phyloP scores from a whole-genome alignment of 2,329 filamentous ascomycete species.

The Lasiodiplodia hormozganensis region DNA sequence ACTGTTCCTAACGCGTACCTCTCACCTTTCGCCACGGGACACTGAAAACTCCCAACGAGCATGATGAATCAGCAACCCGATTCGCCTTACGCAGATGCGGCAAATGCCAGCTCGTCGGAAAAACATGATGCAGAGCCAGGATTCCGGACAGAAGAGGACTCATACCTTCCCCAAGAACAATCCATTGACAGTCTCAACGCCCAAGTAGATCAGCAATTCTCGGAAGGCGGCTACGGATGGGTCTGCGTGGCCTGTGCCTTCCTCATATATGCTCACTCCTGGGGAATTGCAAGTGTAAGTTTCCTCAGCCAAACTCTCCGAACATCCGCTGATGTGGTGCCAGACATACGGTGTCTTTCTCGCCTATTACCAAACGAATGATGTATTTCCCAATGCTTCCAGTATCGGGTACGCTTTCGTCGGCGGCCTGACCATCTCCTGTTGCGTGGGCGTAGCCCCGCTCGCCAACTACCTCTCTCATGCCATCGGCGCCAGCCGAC shows the following conservation, averaged over 20 bases:
- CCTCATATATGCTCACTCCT: conserved; percentile 41
- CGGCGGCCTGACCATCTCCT: conserved; percentile 42
- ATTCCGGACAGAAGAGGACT: background rate
- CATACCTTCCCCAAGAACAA: background rate
- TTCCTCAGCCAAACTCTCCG: background rate
- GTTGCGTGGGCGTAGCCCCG: conserved; percentile 38
- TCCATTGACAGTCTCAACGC: background rate
- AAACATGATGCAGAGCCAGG: background rate
- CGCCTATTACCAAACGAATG: conserved; percentile 6
- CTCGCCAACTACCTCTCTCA: conserved; percentile 32
- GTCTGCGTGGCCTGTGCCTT: conserved; percentile 38
- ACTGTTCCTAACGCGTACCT: background rate
- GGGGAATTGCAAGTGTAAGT: conserved; percentile 38
- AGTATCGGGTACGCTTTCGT: conserved; percentile 44
- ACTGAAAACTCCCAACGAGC: background rate
- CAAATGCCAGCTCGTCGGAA: background rate
- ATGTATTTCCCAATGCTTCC: conserved; percentile 32
- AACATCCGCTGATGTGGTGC: conserved; percentile 11
- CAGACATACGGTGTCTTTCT: conserved; percentile 29
- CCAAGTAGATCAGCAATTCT: conserved; percentile 15
- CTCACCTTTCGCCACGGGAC: background rate
- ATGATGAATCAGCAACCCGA: background rate
- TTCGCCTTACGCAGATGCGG: background rate
- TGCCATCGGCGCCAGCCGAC: background rate
- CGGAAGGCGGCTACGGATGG: conserved; percentile 49